phyloP scores from a whole-genome alignment of 208 protist species.

The Leishmania arabica region DNA sequence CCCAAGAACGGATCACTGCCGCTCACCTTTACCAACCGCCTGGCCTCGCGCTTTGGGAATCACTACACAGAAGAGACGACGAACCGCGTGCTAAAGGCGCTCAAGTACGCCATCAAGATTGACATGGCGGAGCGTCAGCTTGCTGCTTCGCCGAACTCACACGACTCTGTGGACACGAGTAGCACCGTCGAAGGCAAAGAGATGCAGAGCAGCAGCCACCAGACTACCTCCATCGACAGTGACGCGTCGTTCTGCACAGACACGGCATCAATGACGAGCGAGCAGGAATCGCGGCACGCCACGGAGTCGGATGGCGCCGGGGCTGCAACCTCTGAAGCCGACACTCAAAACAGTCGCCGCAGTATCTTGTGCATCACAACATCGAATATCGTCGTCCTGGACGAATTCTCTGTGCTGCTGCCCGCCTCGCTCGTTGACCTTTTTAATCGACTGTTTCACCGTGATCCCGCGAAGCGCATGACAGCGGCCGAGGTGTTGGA shows the following conservation, averaged over 20 bases:
- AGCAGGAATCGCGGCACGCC: neutral
- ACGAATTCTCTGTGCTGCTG: constrained; percentile 41
- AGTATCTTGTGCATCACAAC: constrained; percentile 51
- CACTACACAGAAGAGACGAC: constrained; percentile 44
- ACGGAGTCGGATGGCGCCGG: constrained; percentile 1
- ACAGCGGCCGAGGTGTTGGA: constrained; percentile 70
- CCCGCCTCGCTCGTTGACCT: constrained; percentile 72
- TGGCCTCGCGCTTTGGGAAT: constrained; percentile 41
- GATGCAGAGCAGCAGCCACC: neutral
- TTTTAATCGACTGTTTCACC: constrained; percentile 66
- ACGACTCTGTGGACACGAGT: neutral
- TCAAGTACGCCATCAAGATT: constrained; percentile 38
- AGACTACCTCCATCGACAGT: neutral
- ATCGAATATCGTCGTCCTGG: constrained; percentile 38
- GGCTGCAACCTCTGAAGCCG: neutral
- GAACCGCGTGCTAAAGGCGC: constrained; percentile 41
- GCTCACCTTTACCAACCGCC: constrained; percentile 53
- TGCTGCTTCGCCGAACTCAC: constrained; percentile 1
- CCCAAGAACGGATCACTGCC: constrained; percentile 46
- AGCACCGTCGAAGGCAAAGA: neutral
- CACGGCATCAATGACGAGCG: neutral
- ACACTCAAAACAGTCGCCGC: constrained; percentile 19
- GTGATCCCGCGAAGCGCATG: constrained; percentile 72
- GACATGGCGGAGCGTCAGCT: constrained; percentile 23
- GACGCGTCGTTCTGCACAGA: neutral